phyloP scores from a whole-genome alignment of 352 stramenopile species.

The Phytophthora multivora region DNA sequence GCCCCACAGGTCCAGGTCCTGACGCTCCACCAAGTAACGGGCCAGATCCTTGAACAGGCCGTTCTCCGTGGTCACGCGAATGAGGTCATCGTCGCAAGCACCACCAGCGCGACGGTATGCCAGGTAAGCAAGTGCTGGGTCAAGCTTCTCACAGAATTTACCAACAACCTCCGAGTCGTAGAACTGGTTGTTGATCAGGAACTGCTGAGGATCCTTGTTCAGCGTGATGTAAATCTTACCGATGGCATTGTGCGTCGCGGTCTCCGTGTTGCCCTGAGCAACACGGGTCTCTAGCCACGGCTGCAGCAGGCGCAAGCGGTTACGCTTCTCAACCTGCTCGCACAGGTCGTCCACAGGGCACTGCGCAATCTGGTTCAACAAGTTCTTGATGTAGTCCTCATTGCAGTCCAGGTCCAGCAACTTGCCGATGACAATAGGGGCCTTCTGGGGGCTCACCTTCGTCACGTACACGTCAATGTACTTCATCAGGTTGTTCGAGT shows the following conservation, averaged over 20 bases:
- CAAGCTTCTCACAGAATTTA: constrained; percentile 99
- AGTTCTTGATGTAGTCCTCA: constrained; percentile 99
- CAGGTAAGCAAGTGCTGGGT: constrained; percentile 99
- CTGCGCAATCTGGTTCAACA: constrained; percentile 97
- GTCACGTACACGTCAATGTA: constrained; percentile 99
- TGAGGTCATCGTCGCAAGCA: constrained; percentile 99
- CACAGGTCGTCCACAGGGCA: constrained; percentile 98
- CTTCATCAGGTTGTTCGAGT: constrained; percentile 99
- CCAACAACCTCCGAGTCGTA: constrained; percentile 99
- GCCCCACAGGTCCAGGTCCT: constrained; percentile 99
- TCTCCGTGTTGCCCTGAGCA: constrained; percentile 98
- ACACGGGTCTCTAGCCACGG: constrained; percentile 99
- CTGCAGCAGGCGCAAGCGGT: constrained; percentile 98
- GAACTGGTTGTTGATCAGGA: constrained; percentile 99
- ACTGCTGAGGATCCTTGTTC: constrained; percentile 99
- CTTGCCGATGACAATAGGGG: constrained; percentile 98
- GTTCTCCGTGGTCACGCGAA: constrained; percentile 98
- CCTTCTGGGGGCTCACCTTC: constrained; percentile 98
- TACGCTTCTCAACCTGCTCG: constrained; percentile 98
- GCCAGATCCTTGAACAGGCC: constrained; percentile 99
- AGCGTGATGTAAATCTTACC: constrained; percentile 99
- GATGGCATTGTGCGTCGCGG: constrained; percentile 99
- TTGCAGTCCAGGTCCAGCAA: constrained; percentile 98
- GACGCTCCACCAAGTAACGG: constrained; percentile 98
- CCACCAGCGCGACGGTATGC: constrained; percentile 99